Percentiles rank a stretch among this genome's conserved stretches.
Evolutionary conservation across 1,284 basidiomycete genomes (phyloP).

Genomic region (Rhodofomes roseus): DNA sequence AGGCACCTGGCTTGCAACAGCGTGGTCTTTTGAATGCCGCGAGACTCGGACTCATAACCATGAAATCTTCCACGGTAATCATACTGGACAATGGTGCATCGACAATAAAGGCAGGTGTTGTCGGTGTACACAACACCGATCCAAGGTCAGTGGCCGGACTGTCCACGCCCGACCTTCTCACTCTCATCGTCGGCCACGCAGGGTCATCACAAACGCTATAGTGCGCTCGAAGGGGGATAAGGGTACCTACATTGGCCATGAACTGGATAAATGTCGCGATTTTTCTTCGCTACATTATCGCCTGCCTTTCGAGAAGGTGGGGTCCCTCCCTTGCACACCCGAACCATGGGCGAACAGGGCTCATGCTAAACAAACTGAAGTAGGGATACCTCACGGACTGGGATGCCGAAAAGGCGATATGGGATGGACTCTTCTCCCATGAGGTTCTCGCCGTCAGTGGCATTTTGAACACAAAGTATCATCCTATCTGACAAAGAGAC

Average conservation of each 20-base stretch:
- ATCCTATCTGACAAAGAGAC: neutral
- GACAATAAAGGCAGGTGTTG: slow-evolving; percentile 73
- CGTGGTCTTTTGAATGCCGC: neutral
- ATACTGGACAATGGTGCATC: slow-evolving; percentile 86
- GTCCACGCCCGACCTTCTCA: neutral
- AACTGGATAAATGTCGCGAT: slow-evolving; percentile 72
- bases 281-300: slow-evolving; percentile 78
- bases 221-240: slow-evolving; percentile 79
- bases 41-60: slow-evolving; percentile 15
- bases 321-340: slow-evolving; percentile 15
- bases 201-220: slow-evolving; percentile 76
- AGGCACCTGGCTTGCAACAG: neutral
- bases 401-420: slow-evolving; percentile 89
- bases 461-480: neutral
- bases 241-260: slow-evolving; percentile 77
- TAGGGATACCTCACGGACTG: slow-evolving; percentile 90
- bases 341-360: slow-evolving; percentile 1
- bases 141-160: slow-evolving; percentile 26
- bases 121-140: slow-evolving; percentile 27
- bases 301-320: slow-evolving; percentile 82
- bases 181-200: slow-evolving; percentile 25
- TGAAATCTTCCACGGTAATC: slow-evolving; percentile 46
- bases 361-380: slow-evolving; percentile 16
- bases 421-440: slow-evolving; percentile 81
- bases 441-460: slow-evolving; percentile 62